These are phyloP conservation scores for Pleurotus tuber-regium DNA, from an alignment of 768 basidiomycete species.

Conservation along the genomic window DNA sequence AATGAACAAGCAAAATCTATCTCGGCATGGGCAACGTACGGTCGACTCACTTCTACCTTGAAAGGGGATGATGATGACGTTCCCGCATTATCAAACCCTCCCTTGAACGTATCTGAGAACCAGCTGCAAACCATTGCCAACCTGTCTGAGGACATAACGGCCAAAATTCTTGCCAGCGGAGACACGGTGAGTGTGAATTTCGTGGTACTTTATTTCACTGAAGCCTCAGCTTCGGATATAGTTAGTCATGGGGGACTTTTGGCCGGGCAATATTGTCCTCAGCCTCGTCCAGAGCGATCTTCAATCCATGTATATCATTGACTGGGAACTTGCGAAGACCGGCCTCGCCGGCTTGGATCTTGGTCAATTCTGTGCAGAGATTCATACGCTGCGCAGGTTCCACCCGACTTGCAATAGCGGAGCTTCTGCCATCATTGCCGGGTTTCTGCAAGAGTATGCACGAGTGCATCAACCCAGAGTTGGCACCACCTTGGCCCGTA, in stretches of 20 bases:
- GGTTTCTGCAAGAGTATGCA: constrained; percentile 48
- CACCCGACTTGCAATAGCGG: constrained; percentile 35
- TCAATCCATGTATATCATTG: constrained; percentile 47
- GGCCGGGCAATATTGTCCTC: constrained; percentile 69
- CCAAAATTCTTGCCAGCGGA: constrained; percentile 27
- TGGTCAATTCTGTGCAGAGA: constrained; percentile 64
- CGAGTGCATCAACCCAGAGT: constrained; percentile 18
- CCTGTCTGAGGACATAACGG: constrained; percentile 26
- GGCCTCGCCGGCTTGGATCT: constrained; percentile 59
- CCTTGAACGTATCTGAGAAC: constrained; percentile 29
- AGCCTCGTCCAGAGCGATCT: constrained; percentile 31
- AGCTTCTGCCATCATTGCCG: constrained; percentile 32
- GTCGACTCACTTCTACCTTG: constrained; percentile 35
- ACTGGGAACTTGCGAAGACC: constrained; percentile 64
- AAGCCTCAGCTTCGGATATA: constrained; percentile 12
- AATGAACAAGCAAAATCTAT: constrained; percentile 35
- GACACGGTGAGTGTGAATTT: constrained; percentile 26
- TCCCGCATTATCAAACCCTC: constrained; percentile 34
- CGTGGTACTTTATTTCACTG: background rate
- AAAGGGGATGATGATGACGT: constrained; percentile 22
- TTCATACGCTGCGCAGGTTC: constrained; percentile 49
- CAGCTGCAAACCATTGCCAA: constrained; percentile 31
- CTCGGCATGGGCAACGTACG: constrained; percentile 41
- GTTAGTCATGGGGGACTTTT: constrained; percentile 71
- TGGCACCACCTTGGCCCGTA: constrained; percentile 27